Conservation (phyloP, 768 basidiomycete species). For the Suillus variegatus region DNA sequence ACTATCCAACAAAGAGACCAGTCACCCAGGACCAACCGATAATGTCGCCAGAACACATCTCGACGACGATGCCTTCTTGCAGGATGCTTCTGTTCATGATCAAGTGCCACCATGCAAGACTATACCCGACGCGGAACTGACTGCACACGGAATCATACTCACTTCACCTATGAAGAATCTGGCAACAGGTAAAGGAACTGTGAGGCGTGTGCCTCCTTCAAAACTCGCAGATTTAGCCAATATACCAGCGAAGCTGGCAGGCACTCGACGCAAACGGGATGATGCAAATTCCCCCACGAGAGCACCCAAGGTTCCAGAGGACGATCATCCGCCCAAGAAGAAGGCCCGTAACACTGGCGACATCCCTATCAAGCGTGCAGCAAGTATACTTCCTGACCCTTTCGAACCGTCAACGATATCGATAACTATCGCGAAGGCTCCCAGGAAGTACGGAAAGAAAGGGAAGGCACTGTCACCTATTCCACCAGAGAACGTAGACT, state of each 20-base stretch:
- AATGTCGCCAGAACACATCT: background rate
- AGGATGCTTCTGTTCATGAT: background rate
- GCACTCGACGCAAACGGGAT: constrained; percentile 31
- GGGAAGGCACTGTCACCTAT: constrained; percentile 34
- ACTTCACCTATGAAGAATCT: background rate
- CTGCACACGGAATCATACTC: background rate
- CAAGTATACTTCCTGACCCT: background rate
- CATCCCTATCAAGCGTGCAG: constrained; percentile 4
- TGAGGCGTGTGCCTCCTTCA: background rate
- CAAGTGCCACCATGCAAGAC: background rate
- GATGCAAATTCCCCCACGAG: constrained; percentile 1
- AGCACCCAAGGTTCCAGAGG: background rate
- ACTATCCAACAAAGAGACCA: background rate
- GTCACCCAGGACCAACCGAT: background rate
- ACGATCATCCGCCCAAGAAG: constrained; percentile 23
- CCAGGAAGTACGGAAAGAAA: constrained; percentile 37
- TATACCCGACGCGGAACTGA: background rate
- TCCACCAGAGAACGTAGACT: constrained; percentile 23
- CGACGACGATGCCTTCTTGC: background rate
- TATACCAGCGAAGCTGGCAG: constrained; percentile 17
- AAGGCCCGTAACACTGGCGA: constrained; percentile 5
- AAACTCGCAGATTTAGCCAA: constrained; percentile 4
- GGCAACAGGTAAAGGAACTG: background rate
- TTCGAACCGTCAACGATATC: constrained; percentile 11
- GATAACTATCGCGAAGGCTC: constrained; percentile 11